These are phyloP conservation scores for Paramecium tetraurelia DNA, from an alignment of 73 alveolate species.

Conservation along the genomic window DNA sequence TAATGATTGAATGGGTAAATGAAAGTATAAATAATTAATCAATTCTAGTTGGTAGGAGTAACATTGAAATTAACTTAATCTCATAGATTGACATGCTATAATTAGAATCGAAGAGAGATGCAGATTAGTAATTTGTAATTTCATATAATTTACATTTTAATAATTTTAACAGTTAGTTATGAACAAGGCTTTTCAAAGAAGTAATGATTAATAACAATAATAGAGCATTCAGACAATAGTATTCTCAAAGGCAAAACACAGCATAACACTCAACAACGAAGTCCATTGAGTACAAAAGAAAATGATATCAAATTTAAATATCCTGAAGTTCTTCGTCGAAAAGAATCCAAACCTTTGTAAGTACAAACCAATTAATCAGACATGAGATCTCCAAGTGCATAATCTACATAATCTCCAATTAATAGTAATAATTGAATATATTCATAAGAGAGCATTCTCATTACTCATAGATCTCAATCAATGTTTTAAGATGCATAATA, in stretches of 20 bases:
- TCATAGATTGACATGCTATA: too few relatives aligned
- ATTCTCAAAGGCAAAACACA: neutral
- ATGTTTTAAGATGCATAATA: slow-evolving; percentile 48
- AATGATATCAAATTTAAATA: neutral
- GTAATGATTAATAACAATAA: neutral
- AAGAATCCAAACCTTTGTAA: slow-evolving; percentile 41
- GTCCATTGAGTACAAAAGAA: slow-evolving; percentile 1
- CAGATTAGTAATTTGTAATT: neutral
- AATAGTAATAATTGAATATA: neutral
- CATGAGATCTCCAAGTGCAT: slow-evolving; percentile 9
- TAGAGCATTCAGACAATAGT: slow-evolving; percentile 37
- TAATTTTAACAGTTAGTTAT: neutral
- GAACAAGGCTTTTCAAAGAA: neutral
- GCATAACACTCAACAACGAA: neutral
- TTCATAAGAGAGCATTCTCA: neutral
- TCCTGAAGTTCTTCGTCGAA: slow-evolving; percentile 24
- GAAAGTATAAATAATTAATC: too few relatives aligned
- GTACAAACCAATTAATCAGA: slow-evolving; percentile 17
- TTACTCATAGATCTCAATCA: slow-evolving; percentile 41
- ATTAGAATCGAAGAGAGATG: neutral
- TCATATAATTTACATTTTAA: neutral
- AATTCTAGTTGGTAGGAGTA: too few relatives aligned
- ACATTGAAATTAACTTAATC: too few relatives aligned
- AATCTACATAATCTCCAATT: slow-evolving; percentile 26
- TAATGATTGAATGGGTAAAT: neutral